Percentiles rank a stretch among this genome's conserved stretches.
phyloP scores from a whole-genome alignment of 495 filamentous ascomycete genomes.

The Letharia lupina region DNA sequence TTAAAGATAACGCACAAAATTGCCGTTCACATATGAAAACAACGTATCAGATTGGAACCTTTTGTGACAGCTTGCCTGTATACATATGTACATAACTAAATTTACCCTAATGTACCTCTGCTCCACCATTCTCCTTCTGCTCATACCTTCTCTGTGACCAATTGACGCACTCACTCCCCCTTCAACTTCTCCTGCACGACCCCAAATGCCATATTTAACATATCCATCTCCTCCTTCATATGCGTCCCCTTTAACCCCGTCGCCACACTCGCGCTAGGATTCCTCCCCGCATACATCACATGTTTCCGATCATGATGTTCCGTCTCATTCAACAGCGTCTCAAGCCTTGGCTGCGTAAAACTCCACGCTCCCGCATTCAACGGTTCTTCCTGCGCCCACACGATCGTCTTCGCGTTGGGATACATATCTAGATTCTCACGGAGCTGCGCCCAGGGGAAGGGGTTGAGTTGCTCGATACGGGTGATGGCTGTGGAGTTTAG shows the following conservation, averaged over 20 bases:
- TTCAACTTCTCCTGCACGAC: slow-evolving; percentile 52
- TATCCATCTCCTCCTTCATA: slow-evolving; percentile 85
- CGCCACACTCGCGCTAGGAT: slow-evolving; percentile 83
- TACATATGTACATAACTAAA: neutral
- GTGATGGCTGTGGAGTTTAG: slow-evolving; percentile 87
- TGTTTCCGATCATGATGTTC: slow-evolving; percentile 86
- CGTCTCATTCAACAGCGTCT: slow-evolving; percentile 88
- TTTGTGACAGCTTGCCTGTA: neutral
- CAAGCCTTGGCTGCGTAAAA: slow-evolving; percentile 89
- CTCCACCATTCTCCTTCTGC: neutral
- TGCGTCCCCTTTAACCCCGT: slow-evolving; percentile 85
- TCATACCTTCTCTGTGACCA: neutral
- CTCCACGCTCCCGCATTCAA: slow-evolving; percentile 94
- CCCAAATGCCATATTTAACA: slow-evolving; percentile 67
- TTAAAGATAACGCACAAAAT: neutral
- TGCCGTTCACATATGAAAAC: neutral
- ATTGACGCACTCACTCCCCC: slow-evolving; percentile 34
- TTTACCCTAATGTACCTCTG: neutral
- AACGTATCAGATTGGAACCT: neutral
- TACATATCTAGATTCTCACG: slow-evolving; percentile 93
- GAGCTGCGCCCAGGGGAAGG: slow-evolving; percentile 96
- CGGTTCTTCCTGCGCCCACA: slow-evolving; percentile 95
- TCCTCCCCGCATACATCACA: slow-evolving; percentile 91
- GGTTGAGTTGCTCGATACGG: slow-evolving; percentile 93
- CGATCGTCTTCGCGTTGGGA: slow-evolving; percentile 91